Conservation (phyloP, 257 asterid species). For the Capsicum baccatum region DNA sequence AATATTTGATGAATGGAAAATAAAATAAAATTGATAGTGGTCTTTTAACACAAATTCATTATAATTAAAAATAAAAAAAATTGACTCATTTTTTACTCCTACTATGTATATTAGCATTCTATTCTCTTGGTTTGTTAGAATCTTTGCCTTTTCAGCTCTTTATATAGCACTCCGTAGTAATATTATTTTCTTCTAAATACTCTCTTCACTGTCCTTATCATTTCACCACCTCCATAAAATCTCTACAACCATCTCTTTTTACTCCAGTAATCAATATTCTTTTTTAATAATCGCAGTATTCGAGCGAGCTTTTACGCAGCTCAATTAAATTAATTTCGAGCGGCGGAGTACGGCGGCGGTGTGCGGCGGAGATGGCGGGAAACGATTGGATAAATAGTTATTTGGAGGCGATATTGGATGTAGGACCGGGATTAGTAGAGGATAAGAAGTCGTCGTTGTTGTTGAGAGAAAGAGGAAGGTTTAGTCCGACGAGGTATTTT, state of each 20-base stretch:
- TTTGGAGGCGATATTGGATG: conserved; percentile 92
- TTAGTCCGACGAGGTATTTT: conserved; percentile 88
- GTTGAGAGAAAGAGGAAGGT: conserved; percentile 92
- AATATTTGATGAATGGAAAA: no score
- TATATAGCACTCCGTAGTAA: not conserved
- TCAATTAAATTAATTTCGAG: no score
- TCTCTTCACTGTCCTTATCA: conserved; percentile 23
- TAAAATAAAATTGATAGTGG: no score
- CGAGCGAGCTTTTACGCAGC: no score
- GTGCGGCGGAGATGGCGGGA: conserved; percentile 74
- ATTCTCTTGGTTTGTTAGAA: not conserved
- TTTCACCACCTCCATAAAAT: conserved; percentile 26
- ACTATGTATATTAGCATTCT: not conserved
- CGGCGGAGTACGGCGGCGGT: conserved; percentile 28
- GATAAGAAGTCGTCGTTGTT: conserved; percentile 77
- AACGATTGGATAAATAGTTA: conserved; percentile 96
- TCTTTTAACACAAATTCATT: not conserved
- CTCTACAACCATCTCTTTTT: not conserved
- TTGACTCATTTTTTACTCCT: not conserved
- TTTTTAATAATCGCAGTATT: no score
- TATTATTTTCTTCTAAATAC: not conserved
- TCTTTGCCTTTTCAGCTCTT: not conserved
- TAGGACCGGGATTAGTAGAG: conserved; percentile 70
- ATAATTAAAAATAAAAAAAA: not conserved
- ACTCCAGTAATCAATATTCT: not conserved